Base-by-base conservation (phyloP, 75 land plant species). In the Adiantum capillusveneris region DNA sequence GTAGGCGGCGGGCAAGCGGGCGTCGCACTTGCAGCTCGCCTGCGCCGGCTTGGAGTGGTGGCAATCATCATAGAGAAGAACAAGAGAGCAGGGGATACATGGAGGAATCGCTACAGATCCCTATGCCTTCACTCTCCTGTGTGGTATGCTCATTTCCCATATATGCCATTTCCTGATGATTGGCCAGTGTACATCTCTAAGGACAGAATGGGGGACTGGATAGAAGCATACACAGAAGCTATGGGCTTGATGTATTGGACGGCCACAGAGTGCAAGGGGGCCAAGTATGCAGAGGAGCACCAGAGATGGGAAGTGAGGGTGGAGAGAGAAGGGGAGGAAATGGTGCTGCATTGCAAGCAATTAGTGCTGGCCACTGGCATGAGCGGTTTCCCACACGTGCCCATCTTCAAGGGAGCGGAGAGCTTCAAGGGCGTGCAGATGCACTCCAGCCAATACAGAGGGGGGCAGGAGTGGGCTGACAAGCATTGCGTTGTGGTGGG, bases 1-100 rank as follows among this genome's bases (percentile, higher is more conserved):
- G 58, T 57, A 34, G 58, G 58, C 17, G 58, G 58, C 11, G 58
- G 58, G 31, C 58, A 57, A 34, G 58, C 58, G 18, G 58, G 58
- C 11, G 28, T 57, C 28, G n/a, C 13, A 17, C 58, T 57, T 6
- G 58, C 37, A 25, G 58, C 58, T 11, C 7, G 58, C 17, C 58
- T 57, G 6, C 28, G 34, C 14, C 7, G 17, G 58, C 58, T 57
- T 6, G 18, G 24, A 25, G 58, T 57, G 31, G 37, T 34, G 17
- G n/a, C 58, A 30, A 26, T 57, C 17, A 57, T 57, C 34, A 11
- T 57, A 7, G 58, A 57, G 34, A 57, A 57, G 34, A 57, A 30
- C 24, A 11, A 7, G 31, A 11, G 58, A 25, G 17, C 58, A 25
- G 58, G 58, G 11, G 31, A 57, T n/a, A 25, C 58, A 27, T 57